Evolutionary conservation across 2,329 filamentous ascomycete species (phyloP), one percentile per base, ranked within the genome.

Genomic region (Metarhizium album): DNA sequence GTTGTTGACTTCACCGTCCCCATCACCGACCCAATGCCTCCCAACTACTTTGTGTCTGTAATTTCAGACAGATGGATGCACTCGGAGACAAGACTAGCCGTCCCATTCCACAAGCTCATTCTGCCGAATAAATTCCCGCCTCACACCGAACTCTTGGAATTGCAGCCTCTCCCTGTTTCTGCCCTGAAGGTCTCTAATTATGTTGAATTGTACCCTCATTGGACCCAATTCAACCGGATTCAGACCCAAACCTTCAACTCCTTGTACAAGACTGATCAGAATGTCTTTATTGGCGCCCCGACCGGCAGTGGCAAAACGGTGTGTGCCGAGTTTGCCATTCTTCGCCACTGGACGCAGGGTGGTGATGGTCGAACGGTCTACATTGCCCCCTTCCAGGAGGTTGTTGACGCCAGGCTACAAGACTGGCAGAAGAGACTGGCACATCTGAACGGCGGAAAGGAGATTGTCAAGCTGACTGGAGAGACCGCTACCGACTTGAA

Each of bases 11-110:
- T 98, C 60, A 97, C 91, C 0, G 91, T 97, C 3, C 87, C 93
- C 1, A 95, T 98, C 58, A 90, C 89, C 0, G 93, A 98, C 59
- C 94, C 94, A 0, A 95, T 97, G 87, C 93, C 93, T 14, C 93
- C 94, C 0, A 95, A 98, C 67, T 98, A 98, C 72, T 98, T 98
- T 70, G 89, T 98, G 60, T 93, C 90, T 0, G 80, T 98, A 38
- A 72, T 96, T 20, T 97, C 91, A 3, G 93, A 98, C 67, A 79
- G 93, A 58, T 98, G 93, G 93, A 96, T 98, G 89, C 89, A 95
- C 64, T 89, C 91, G 1, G 90, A 98, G 70, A 95, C 90, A 1
- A 90, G 90, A 64, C 74, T 98, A 49, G 86, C 91, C 0, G 86
- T 98, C 2, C 91, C 90, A 1, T 97, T 98, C 72, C 87, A 95